Evolutionary conservation across 495 filamentous ascomycete genomes (phyloP), one percentile per base, ranked within the genome.

Genomic region (Sporormia fimetaria): DNA sequence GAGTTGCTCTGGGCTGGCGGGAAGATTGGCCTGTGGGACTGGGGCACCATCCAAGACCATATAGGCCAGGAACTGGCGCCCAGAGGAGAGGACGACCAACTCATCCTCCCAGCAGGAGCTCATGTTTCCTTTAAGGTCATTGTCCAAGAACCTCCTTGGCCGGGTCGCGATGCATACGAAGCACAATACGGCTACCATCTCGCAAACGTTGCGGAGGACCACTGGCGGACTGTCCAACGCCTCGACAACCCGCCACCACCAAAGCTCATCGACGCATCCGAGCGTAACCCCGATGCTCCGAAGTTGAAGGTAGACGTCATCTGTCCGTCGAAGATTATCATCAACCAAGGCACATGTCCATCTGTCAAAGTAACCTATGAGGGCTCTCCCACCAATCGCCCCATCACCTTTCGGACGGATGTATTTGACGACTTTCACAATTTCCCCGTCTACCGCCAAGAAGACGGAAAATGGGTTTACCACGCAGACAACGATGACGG

Each of bases 21-120:
- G 6, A 14, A 32, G 17, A 15, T 32, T 9, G 29, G 6, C n/a
- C 12, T 32, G 17, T 32, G 29, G 29, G 29, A 32, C n/a, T 32
- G 17, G n/a, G 29, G 29, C 29, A 32, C 29, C 17, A 14, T 32
- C n/a, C 29, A 15, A n/a, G 29, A 32, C 10, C 29, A 32, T 14
- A 32, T 32, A n/a, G 29, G 29, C 29, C 29, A 14, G n/a, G 17
- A 32, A 14, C 29, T 32, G 17, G 12, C 29, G n/a, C 29, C 29
- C 17, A n/a, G n/a, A n/a, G n/a, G n/a, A n/a, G n/a, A n/a, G n/a
- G n/a, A n/a, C n/a, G n/a, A n/a, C n/a, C n/a, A n/a, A n/a, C 29
- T 32, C 12, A 32, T 32, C 17, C 29, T 32, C n/a, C 6, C 29
- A 5, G 29, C 10, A 9, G 29, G 29, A 14, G 10, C 29, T 32